phyloP scores from a whole-genome alignment of 768 basidiomycete species.

The Amanita pallidorosea region DNA sequence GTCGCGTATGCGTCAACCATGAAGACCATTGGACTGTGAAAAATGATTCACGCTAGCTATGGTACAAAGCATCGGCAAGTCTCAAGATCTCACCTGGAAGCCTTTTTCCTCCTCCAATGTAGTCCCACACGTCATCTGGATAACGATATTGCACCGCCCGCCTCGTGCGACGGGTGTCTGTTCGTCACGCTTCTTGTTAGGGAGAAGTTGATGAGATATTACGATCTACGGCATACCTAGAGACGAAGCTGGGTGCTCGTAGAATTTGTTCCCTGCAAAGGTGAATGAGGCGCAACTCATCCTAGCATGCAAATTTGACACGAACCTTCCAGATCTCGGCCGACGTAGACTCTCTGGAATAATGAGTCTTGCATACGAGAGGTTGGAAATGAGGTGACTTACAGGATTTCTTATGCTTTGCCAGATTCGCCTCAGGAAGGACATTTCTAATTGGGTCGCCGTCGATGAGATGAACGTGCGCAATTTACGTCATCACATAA shows the following conservation, averaged over 20 bases:
- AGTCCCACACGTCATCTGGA: slow-evolving; percentile 36
- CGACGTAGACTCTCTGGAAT: slow-evolving; percentile 41
- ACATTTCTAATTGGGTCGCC: too few relatives aligned
- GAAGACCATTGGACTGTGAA: too few relatives aligned
- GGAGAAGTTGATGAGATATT: not conserved
- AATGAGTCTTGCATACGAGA: not conserved
- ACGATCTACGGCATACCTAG: slow-evolving; percentile 23
- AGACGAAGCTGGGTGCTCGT: slow-evolving; percentile 32
- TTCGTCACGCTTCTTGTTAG: not conserved
- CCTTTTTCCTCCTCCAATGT: slow-evolving; percentile 41
- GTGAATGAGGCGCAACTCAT: slow-evolving; percentile 4
- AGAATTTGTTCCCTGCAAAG: slow-evolving; percentile 50
- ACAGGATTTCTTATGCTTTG: not conserved
- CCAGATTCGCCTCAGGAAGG: too few relatives aligned
- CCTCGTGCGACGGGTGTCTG: slow-evolving; percentile 37
- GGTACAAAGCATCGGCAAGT: not conserved
- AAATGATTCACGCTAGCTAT: not conserved
- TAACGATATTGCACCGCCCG: slow-evolving; percentile 48
- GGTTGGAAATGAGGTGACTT: not conserved
- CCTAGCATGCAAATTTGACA: not conserved
- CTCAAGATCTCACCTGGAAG: slow-evolving; percentile 41
- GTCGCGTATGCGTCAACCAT: slow-evolving; percentile 65
- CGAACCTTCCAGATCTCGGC: slow-evolving; percentile 45
- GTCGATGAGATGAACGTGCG: too few relatives aligned
- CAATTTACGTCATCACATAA: too few relatives aligned